Percentiles rank a stretch among this genome's conserved stretches.
phyloP scores from a whole-genome alignment of 176 grass and related monocot species.

The Oryza coarctata region DNA sequence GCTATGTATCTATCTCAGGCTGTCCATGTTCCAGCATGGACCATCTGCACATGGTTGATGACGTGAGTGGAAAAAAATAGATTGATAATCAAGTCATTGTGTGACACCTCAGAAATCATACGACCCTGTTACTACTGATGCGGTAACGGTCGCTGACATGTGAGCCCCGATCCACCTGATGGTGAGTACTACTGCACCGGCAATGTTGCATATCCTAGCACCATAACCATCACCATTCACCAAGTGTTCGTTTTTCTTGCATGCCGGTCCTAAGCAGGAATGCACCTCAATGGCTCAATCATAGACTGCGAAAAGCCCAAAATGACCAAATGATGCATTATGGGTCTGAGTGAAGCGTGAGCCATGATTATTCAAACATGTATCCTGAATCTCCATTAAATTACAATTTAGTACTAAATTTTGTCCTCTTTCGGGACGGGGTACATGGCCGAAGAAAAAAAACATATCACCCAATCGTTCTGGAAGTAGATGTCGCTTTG shows the following conservation, averaged over 20 bases:
- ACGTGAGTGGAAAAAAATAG: not conserved
- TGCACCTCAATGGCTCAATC: slow-evolving; percentile 15
- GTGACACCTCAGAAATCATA: not conserved
- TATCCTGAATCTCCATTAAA: not conserved
- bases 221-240: too few species aligned
- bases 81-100: not conserved
- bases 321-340: not conserved
- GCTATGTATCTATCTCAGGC: not conserved
- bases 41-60: not conserved
- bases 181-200: too few species aligned
- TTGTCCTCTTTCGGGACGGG: not conserved
- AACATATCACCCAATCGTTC: not conserved
- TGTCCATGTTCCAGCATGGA: not conserved
- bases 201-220: too few species aligned
- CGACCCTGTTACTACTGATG: too few species aligned
- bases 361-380: not conserved
- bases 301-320: not conserved
- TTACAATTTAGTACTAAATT: not conserved
- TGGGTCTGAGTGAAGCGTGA: not conserved
- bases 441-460: not conserved
- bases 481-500: not conserved
- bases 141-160: too few species aligned
- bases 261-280: not conserved
- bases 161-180: too few species aligned
- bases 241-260: not conserved